Percentiles rank a stretch among this genome's conserved stretches.
Evolutionary conservation across 192 early-diverging fungal species (phyloP).

Genomic region (Entomortierella parvispora): DNA sequence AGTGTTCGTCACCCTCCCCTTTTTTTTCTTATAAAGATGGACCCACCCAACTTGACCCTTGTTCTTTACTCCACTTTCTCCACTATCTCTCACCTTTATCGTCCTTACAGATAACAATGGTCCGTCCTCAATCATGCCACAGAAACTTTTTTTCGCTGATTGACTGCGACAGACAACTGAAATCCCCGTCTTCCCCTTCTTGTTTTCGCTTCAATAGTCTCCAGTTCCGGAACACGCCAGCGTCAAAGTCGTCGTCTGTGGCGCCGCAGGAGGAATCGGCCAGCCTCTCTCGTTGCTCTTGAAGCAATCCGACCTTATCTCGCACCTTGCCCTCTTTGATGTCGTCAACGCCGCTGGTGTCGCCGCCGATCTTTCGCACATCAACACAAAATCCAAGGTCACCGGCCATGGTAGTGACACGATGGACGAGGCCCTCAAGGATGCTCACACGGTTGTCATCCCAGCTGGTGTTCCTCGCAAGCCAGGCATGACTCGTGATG

Average conservation of each 20-base stretch:
- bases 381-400: conserved; percentile 85
- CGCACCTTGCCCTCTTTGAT: conserved; percentile 91
- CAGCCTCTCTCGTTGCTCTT: conserved; percentile 96
- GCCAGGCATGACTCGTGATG: conserved; percentile 99
- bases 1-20: too few species aligned
- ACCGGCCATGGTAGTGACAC: conserved; percentile 81
- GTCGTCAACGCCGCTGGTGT: conserved; percentile 97
- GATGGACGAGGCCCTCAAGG: conserved; percentile 79
- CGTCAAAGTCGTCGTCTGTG: conserved; percentile 70
- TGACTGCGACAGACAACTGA: too few species aligned
- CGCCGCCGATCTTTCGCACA: conserved; percentile 95
- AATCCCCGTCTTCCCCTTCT: too few species aligned
- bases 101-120: too few species aligned
- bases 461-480: conserved; percentile 97
- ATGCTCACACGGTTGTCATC: conserved; percentile 89
- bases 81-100: too few species aligned
- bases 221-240: conserved; percentile 15
- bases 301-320: conserved; percentile 88
- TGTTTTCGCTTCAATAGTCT: neutral
- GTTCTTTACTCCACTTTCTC: too few species aligned
- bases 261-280: conserved; percentile 95
- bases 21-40: too few species aligned
- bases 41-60: too few species aligned
- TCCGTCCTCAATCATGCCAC: too few species aligned
- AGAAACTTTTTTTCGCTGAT: too few species aligned